Evolutionary conservation across 2,329 filamentous ascomycete genomes (phyloP), one percentile per base, ranked within the genome.

Genomic region (Xylaria sp.): DNA sequence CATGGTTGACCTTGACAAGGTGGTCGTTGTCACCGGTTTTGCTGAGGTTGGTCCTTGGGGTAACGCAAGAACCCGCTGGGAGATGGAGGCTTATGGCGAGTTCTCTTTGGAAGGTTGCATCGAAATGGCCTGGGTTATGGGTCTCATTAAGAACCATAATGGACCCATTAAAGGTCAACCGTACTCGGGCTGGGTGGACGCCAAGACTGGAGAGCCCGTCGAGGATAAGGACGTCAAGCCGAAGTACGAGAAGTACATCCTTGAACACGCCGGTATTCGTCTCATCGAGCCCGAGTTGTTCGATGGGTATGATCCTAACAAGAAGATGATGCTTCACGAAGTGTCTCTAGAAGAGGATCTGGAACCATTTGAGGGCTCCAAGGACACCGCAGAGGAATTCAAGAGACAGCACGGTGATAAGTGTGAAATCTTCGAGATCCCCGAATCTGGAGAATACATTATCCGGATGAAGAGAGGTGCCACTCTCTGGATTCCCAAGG

Each of bases 71-170:
- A 99, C 94, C 51, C 87, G 94, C 63, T 99, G 94, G 94, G 94
- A 99, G 80, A 99, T 99, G 93, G 94, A 99, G 76, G 92, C 94
- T 1, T 87, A 92, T 67, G 94, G 94, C 72, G 85, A 96, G 72
- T 99, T 99, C 79, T 97, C 94, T 7, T 85, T 99, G 11, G 95
- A 99, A 76, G 94, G 94, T 35, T 97, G 94, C 71, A 89, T 99
- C 62, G 94, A 99, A 77, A 99, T 99, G 94, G 92, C 94, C 37
- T 99, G 94, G 94, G 91, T 99, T 76, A 99, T 97, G 93, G 94
- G 94, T 72, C 86, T 97, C 61, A 97, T 99, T 80, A 97, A 93
- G 83, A 96, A 99, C 76, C 91, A 96, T 80, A 97, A 97, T 69
- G 94, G 94, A 16, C 87, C 88, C 37, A 85, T 99, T 74, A 99